Percentiles rank a stretch among this genome's conserved stretches.
These are phyloP conservation scores for Stachybotrys chartarum DNA, from an alignment of 2,329 filamentous ascomycete species.

Conservation along the genomic window DNA sequence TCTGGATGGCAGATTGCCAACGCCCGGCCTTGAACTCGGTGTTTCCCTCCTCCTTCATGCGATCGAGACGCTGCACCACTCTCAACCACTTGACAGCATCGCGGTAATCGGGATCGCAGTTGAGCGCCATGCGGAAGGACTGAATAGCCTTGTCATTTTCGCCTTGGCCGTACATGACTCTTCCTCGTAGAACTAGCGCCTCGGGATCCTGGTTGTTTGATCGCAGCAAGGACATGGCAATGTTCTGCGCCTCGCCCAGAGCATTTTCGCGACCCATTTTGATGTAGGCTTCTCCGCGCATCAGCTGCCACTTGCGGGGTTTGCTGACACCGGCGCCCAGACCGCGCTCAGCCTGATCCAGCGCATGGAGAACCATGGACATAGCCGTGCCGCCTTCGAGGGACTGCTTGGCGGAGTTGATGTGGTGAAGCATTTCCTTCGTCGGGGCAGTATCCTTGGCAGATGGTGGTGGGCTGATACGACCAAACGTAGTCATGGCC, in stretches of 20 bases:
- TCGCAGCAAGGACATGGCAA: constrained; percentile 81
- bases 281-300: constrained; percentile 85
- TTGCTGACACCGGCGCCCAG: constrained; percentile 69
- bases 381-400: constrained; percentile 69
- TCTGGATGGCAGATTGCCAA: constrained; percentile 73
- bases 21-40: constrained; percentile 77
- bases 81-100: constrained; percentile 83
- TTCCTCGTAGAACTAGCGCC: constrained; percentile 80
- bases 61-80: constrained; percentile 84
- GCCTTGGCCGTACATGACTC: constrained; percentile 81
- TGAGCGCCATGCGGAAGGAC: constrained; percentile 83
- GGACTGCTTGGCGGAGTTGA: constrained; percentile 72
- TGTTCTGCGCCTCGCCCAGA: constrained; percentile 83
- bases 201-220: constrained; percentile 89
- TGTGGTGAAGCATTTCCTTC: constrained; percentile 74
- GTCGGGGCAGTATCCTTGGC: constrained; percentile 82
- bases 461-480: constrained; percentile 73
- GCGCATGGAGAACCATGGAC: constrained; percentile 85
- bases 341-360: constrained; percentile 81
- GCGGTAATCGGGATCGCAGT: constrained; percentile 85
- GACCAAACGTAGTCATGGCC: constrained; percentile 72
- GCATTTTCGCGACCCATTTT: constrained; percentile 89
- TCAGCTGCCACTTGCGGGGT: constrained; percentile 88
- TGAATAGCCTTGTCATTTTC: constrained; percentile 94
- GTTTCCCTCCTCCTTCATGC: constrained; percentile 93